Conservation (phyloP, 2,329 filamentous ascomycete species). For the Neonectria faginata region DNA sequence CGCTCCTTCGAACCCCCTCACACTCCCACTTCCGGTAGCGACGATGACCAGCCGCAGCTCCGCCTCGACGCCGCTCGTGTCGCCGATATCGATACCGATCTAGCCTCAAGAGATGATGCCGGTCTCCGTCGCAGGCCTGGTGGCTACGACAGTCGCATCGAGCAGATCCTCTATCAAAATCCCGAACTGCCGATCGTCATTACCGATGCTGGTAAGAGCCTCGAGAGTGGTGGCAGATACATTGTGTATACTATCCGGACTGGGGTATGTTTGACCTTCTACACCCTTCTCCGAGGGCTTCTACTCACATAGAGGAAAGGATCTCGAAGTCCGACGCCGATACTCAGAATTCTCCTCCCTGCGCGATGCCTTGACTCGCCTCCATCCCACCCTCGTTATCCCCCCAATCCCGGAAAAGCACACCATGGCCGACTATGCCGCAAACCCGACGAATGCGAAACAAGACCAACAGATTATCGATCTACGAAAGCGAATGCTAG, state of each 20-base stretch:
- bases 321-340: conserved; percentile 91
- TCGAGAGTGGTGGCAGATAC: conserved; percentile 89
- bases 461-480: conserved; percentile 98
- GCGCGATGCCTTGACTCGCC: conserved; percentile 85
- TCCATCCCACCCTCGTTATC: conserved; percentile 95
- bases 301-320: conserved; percentile 62
- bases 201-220: conserved; percentile 93
- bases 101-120: conserved; percentile 55
- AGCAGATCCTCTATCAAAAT: conserved; percentile 97
- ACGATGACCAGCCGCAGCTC: conserved; percentile 68
- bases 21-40: conserved; percentile 77
- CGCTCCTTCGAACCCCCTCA: conserved; percentile 71
- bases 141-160: conserved; percentile 93
- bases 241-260: conserved; percentile 98
- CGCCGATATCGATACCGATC: conserved; percentile 61
- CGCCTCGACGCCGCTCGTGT: conserved; percentile 44
- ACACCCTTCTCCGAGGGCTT: not conserved
- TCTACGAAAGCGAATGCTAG: conserved; percentile 94
- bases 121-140: conserved; percentile 78
- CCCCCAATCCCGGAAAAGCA: conserved; percentile 99
- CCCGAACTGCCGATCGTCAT: conserved; percentile 91
- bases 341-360: conserved; percentile 98
- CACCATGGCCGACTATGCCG: conserved; percentile 97
- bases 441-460: conserved; percentile 97
- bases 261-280: conserved; percentile 77